Evolutionary conservation across 2,329 filamentous ascomycete species (phyloP).

Genomic region (Aureobasidium sp.): DNA sequence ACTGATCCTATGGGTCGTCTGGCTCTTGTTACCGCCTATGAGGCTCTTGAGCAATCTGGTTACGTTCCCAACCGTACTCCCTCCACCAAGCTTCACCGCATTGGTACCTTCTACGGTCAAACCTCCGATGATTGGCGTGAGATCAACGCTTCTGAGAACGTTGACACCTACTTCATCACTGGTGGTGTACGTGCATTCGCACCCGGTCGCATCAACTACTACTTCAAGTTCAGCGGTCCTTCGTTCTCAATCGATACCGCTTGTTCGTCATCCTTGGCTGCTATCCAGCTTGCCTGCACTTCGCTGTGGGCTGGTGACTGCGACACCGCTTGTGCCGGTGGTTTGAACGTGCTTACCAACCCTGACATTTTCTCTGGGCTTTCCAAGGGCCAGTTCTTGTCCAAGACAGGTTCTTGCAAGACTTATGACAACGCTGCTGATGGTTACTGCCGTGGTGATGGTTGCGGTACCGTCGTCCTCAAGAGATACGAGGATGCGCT

Average conservation of each 20-base stretch:
- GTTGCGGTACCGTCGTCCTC: conserved; percentile 65
- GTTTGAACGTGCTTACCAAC: conserved; percentile 71
- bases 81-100: conserved; percentile 56
- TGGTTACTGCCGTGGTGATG: conserved; percentile 76
- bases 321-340: conserved; percentile 74
- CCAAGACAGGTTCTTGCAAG: conserved; percentile 68
- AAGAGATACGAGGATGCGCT: conserved; percentile 75
- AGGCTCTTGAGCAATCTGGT: conserved; percentile 74
- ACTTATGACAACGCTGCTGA: conserved; percentile 76
- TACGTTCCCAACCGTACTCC: conserved; percentile 67
- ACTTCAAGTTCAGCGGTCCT: conserved; percentile 68
- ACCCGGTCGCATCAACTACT: conserved; percentile 64
- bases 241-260: conserved; percentile 71
- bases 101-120: conserved; percentile 69
- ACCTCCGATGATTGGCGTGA: conserved; percentile 73
- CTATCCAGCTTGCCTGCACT: conserved; percentile 65
- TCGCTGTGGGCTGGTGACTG: conserved; percentile 69
- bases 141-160: conserved; percentile 64
- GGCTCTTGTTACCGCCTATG: conserved; percentile 69
- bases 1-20: conserved; percentile 77
- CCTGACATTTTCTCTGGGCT: conserved; percentile 73
- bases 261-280: conserved; percentile 67
- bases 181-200: conserved; percentile 56
- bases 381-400: conserved; percentile 70
- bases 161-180: conserved; percentile 63